Base-by-base conservation (phyloP, 2,329 filamentous ascomycete species). In the Amauroascus niger region DNA sequence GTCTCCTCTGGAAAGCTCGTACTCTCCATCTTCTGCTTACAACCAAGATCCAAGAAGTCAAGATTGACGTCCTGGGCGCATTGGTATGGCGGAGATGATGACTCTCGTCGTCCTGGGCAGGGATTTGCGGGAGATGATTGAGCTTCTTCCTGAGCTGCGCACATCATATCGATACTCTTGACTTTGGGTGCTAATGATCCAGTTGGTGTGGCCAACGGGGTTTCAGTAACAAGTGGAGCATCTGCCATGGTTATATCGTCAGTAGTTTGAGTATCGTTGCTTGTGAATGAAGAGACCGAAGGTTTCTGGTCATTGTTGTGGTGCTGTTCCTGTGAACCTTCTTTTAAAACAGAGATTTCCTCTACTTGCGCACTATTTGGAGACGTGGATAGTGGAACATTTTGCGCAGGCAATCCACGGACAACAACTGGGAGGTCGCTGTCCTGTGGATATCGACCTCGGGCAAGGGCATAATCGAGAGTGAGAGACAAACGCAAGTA, bases 401-500 rank as follows among this genome's bases (percentile, higher is more conserved):
- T 16, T 22, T 44, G 45, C 22, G 32, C 18, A 24, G 43, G 51
- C 18, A 58, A 30, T 22, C 54, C 53, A 32, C 53, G 53, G 41
- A 58, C 53, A 11, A 56, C 5, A 26, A 46, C 28, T 14, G 56
- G 49, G 30, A 58, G 48, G n/a, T 55, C 54, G 33, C 39, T 40
- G 39, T 58, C 54, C 35, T 35, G 41, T n/a, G 56, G 54, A 39
- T 46, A 56, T 45, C 48, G 37, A 2, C 54, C 50, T 18, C 46
- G 40, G 16, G 56, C 20, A 40, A 56, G 52, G 28, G 54, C 50
- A 37, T 53, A 54, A 50, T 58, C 54, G 20, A 56, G 46, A n/a
- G 56, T 51, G 22, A 54, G 40, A 11, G 56, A 58, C 14, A 58
- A 33, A 14, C 56, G 47, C 28, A 56, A 40, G 14, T 58, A 58